A percentile compares a stretch with the other conserved stretches of the same genome.
phyloP scores from a whole-genome alignment of 805 yeast genomes.

The Scheffersomyces amazonensis region DNA sequence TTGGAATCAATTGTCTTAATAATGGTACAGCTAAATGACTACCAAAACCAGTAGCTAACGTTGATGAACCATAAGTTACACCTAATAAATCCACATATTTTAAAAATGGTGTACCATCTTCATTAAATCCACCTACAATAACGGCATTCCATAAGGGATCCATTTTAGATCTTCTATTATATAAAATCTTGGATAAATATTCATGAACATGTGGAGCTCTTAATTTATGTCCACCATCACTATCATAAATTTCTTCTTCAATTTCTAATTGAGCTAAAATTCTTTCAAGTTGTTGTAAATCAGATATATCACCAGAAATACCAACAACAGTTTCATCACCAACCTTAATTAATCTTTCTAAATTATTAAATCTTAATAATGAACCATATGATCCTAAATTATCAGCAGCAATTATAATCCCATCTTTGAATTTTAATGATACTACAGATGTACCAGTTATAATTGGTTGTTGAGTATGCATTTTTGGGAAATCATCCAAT shows the following conservation, averaged over 20 bases:
- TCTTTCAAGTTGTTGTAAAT: constrained; percentile 79
- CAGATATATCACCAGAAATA: constrained; percentile 90
- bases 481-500: constrained; percentile 51
- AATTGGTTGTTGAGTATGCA: constrained; percentile 91
- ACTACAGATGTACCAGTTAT: constrained; percentile 96
- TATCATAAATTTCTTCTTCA: constrained; percentile 76
- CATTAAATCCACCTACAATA: constrained; percentile 85
- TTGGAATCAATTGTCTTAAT: constrained; percentile 77
- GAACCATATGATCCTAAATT: constrained; percentile 92
- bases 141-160: constrained; percentile 95
- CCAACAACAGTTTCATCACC: constrained; percentile 90
- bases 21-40: constrained; percentile 92
- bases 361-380: constrained; percentile 76
- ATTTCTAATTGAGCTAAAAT: constrained; percentile 71
- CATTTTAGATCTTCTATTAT: constrained; percentile 87
- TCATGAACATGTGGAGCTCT: constrained; percentile 88
- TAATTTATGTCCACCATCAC: constrained; percentile 54
- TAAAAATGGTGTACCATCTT: constrained; percentile 62
- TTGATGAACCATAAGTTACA: constrained; percentile 82
- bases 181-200: constrained; percentile 80
- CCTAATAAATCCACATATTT: constrained; percentile 90
- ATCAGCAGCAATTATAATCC: constrained; percentile 94
- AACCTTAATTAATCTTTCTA: constrained; percentile 80
- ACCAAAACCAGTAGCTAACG: constrained; percentile 96
- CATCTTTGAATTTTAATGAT: constrained; percentile 85